phyloP scores from a whole-genome alignment of 2,329 filamentous ascomycete species.

The Ophiostoma sp. region DNA sequence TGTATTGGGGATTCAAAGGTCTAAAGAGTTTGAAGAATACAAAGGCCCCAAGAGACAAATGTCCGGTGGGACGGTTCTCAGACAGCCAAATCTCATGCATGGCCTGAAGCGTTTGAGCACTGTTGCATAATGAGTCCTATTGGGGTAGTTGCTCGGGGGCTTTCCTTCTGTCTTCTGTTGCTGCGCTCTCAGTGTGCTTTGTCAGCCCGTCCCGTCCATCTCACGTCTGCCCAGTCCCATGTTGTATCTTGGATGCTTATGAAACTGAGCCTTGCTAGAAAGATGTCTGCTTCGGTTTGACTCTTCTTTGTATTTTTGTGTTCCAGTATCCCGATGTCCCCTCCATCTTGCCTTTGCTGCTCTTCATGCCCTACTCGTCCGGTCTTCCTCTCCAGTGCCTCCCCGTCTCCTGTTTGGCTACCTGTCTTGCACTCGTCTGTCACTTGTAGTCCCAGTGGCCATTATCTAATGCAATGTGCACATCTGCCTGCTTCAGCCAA shows the following conservation, averaged over 20 bases:
- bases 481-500: neutral
- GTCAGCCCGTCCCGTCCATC: neutral
- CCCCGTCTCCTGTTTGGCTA: neutral
- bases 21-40: too few species aligned
- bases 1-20: neutral
- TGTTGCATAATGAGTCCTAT: conserved; percentile 1
- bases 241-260: neutral
- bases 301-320: neutral
- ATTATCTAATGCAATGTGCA: neutral
- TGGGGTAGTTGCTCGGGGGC: neutral
- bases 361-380: neutral
- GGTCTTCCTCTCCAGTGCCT: neutral
- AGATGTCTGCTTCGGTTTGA: neutral
- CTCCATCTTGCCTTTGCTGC: neutral
- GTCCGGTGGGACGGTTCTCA: conserved; percentile 1
- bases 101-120: neutral
- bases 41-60: neutral
- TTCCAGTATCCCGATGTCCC: neutral
- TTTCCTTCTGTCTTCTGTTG: neutral
- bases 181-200: neutral
- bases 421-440: neutral
- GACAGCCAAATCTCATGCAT: neutral
- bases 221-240: neutral
- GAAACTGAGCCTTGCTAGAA: neutral
- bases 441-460: neutral